Evolutionary conservation across 1,284 basidiomycete species (phyloP).

Genomic region (Rhodotorula sp.): DNA sequence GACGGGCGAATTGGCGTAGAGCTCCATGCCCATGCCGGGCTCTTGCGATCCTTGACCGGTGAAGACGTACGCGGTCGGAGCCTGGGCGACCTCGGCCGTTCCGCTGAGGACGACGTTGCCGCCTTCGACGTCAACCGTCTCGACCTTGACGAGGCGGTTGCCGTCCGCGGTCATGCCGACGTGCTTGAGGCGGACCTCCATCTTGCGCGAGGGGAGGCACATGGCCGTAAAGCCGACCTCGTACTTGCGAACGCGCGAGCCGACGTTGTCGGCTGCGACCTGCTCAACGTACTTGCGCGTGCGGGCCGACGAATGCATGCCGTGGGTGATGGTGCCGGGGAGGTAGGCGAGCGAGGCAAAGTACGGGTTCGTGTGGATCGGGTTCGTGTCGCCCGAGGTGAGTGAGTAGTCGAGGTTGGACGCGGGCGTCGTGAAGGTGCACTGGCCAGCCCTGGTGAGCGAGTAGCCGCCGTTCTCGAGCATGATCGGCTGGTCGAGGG

Average conservation of each 20-base stretch:
- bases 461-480: conserved; percentile 84
- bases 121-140: conserved; percentile 72
- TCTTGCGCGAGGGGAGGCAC: conserved; percentile 90
- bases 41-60: conserved; percentile 99
- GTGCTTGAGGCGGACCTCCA: conserved; percentile 85
- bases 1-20: conserved; percentile 87
- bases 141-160: conserved; percentile 86
- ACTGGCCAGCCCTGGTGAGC: conserved; percentile 57
- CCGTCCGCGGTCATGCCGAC: conserved; percentile 82
- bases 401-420: conserved; percentile 94
- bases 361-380: conserved; percentile 93
- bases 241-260: conserved; percentile 86
- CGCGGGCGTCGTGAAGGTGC: conserved; percentile 57
- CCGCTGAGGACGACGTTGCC: conserved; percentile 91
- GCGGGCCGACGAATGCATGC: conserved; percentile 94
- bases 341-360: conserved; percentile 91
- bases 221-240: conserved; percentile 93
- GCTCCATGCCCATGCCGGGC: conserved; percentile 98
- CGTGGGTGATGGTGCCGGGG: conserved; percentile 95
- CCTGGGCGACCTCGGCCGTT: conserved; percentile 87
- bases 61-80: conserved; percentile 92
- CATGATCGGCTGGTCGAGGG: conserved; percentile 72
- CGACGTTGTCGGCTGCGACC: conserved; percentile 87
- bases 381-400: conserved; percentile 92
- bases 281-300: conserved; percentile 91